Evolutionary conservation across 352 stramenopile genomes (phyloP), one percentile per base, ranked within the genome.

Genomic region (Phytophthora melonis): DNA sequence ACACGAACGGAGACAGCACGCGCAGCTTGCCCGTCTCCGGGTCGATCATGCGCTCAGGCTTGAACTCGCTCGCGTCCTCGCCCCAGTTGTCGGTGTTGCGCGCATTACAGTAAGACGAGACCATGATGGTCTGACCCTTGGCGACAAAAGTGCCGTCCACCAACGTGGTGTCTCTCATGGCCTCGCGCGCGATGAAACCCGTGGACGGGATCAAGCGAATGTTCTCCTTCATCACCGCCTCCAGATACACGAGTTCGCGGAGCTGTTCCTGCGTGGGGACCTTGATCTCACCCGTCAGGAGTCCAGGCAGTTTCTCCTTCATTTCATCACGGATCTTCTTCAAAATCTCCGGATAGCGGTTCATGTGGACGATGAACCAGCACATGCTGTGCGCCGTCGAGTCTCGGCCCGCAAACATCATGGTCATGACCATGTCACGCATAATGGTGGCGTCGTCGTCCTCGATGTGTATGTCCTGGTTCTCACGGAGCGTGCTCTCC

Each of bases 331-430:
- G 75, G 54, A 91, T 85, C 50, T 88, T 87, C 7, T 71, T 49
- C 4, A 82, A 63, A 7, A 91, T 67, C 10, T 89, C 55, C 2
- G 84, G 88, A 58, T 90, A 70, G 13, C 75, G 72, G 39, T 77
- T 77, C 53, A 96, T 79, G 61, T 88, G 82, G 47, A 91, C 86
- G 45, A 92, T 73, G 52, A 92, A 81, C 88, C 88, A 95, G 14
- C 55, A 71, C 53, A 95, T 74, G 6, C 72, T 75, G 54, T 84
- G 82, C 1, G 81, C 81, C 7, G 83, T 89, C 45, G 88, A 90
- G 72, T 94, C 88, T 36, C 87, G 80, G 53, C 87, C 88, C 8
- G 84, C 88, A 34, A 94, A 84, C 43, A 94, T 80, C 63, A 94
- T 91, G 41, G 81, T 93, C 54, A 91, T 76, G 5, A 92, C 74